Evolutionary conservation across 768 basidiomycete genomes (phyloP), one percentile per base, ranked within the genome.

Genomic region (Podaxis carcinomalis): DNA sequence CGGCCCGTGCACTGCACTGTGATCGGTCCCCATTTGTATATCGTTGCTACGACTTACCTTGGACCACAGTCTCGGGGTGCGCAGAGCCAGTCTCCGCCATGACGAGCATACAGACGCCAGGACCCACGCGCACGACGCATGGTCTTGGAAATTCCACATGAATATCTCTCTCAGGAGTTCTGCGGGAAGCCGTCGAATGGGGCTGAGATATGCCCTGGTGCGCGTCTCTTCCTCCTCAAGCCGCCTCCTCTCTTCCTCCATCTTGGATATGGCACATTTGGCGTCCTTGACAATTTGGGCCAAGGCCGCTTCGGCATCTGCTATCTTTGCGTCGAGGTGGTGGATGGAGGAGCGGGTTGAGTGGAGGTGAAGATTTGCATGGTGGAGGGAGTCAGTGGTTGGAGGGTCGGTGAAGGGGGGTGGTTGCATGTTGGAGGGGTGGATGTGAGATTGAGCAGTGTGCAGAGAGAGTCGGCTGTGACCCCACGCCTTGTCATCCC

Each of bases 131-230:
- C 83, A 85, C 67, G 86, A 87, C n/a, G 87, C 82, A 69, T 88
- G 79, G 57, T 83, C 82, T 58, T 88, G 84, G 64, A 89, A 91
- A 65, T 80, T 81, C 73, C 83, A 82, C 63, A 83, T 68, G 68
- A 93, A 93, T 66, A 93, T 84, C 61, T 86, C 82, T 57, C 87
- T 79, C 53, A 92, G 77, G n/a, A 93, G 74, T 65, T 93, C 91
- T 39, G 80, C 73, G 1, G 90, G 90, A 25, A 93, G 77, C 44
- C 87, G 77, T 28, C 87, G 78, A 63, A 92, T 86, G 35, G 89
- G 89, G 10, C 90, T 83, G 59, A 92, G 77, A 68, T 89, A 92
- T 1, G 87, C 87, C 69, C 80, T 73, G 3, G 85, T 80, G 23
- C 74, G 75, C 28, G 72, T 70, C 40, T 85, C 75, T 46, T 76